Evolutionary conservation across 306 rosid species (phyloP).

Genomic region (Rosa multiflora): DNA sequence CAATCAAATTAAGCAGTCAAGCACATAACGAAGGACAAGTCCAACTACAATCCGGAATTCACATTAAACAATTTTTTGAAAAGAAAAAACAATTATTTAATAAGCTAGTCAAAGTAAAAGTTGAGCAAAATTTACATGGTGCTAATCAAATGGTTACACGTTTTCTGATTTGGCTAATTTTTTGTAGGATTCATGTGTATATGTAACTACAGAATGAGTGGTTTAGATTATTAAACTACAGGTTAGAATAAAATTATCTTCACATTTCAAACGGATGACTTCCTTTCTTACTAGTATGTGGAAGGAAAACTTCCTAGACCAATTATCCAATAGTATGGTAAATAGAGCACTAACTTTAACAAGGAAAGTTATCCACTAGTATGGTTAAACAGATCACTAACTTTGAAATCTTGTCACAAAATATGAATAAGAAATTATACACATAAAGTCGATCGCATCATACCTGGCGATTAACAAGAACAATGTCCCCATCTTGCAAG

Average conservation of each 20-base stretch:
- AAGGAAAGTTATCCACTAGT: background rate
- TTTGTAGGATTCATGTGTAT: no score
- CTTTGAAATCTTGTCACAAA: background rate
- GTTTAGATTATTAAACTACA: no score
- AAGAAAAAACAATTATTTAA: background rate
- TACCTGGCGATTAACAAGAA: slow-evolving; percentile 97
- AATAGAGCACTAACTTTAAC: background rate
- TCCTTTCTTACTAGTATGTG: background rate
- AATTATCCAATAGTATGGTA: background rate
- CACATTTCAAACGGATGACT: no score
- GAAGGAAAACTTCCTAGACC: background rate
- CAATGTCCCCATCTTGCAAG: slow-evolving; percentile 90
- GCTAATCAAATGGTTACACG: no score
- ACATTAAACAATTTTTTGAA: background rate
- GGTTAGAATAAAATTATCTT: no score
- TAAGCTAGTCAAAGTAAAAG: background rate
- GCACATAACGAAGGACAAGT: background rate
- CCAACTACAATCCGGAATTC: background rate
- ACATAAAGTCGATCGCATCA: slow-evolving; percentile 21
- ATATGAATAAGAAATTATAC: slow-evolving; percentile 7
- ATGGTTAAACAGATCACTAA: background rate
- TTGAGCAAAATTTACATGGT: no score
- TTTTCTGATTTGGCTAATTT: no score
- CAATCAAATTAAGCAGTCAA: background rate
- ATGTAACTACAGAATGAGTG: no score